Evolutionary conservation across 352 stramenopile species (phyloP).

Genomic region (Thraustochytrium striatum): DNA sequence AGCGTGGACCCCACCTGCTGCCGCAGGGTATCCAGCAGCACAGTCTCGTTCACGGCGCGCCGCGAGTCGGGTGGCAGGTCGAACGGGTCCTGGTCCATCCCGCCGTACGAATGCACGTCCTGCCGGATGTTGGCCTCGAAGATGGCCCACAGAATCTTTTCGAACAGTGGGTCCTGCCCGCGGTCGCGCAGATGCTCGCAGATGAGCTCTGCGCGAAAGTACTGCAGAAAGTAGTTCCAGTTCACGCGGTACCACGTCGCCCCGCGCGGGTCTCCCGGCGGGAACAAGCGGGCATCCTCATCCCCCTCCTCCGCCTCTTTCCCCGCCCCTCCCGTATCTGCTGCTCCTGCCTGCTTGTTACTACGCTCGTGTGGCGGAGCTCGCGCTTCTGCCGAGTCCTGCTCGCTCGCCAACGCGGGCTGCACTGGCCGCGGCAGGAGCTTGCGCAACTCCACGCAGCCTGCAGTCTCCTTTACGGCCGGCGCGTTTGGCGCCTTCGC

Average conservation of each 20-base stretch:
- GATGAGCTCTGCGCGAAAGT: conserved; percentile 28
- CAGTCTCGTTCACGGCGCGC: neutral
- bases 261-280: neutral
- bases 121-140: neutral
- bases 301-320: neutral
- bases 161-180: neutral
- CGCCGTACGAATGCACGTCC: neutral
- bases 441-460: neutral
- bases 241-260: conserved; percentile 35
- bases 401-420: neutral
- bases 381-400: neutral
- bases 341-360: too few species aligned
- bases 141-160: conserved; percentile 12
- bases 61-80: neutral
- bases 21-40: neutral
- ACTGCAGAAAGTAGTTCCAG: conserved; percentile 41
- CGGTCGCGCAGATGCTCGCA: conserved; percentile 7
- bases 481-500: too few species aligned
- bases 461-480: neutral
- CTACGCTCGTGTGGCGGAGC: neutral
- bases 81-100: neutral
- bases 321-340: neutral
- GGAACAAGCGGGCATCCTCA: neutral
- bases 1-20: neutral
- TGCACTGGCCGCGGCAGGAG: neutral